Percentiles rank a stretch among this genome's conserved stretches.
phyloP scores from a whole-genome alignment of 2,329 filamentous ascomycete genomes.

The Dendrostoma leiphaemia region DNA sequence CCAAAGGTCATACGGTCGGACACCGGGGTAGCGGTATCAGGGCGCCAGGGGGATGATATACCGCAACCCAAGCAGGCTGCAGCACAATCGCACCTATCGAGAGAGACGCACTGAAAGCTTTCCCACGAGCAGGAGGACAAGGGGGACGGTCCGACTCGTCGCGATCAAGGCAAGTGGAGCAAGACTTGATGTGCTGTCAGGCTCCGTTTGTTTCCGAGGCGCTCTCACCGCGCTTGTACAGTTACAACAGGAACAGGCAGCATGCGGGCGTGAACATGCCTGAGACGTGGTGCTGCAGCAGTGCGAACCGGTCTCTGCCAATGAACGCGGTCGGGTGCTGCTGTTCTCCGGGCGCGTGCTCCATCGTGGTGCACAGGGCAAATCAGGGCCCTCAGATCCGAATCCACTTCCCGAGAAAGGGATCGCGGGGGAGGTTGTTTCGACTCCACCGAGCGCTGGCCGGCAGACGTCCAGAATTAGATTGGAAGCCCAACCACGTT shows the following conservation, averaged over 20 bases:
- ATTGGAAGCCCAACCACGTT: background rate
- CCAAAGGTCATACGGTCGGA: slow-evolving; percentile 7
- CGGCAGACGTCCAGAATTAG: background rate
- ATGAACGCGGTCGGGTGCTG: background rate
- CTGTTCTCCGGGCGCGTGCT: background rate
- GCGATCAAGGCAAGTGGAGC: slow-evolving; percentile 1
- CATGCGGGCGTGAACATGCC: background rate
- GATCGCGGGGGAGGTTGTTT: background rate
- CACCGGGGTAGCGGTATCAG: slow-evolving; percentile 6
- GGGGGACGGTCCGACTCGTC: slow-evolving; percentile 8
- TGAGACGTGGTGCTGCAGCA: slow-evolving; percentile 10
- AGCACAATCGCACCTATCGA: background rate
- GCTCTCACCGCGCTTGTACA: slow-evolving; percentile 5
- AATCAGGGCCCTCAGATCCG: background rate
- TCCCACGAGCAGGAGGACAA: background rate
- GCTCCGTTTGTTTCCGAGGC: background rate
- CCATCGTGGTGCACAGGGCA: background rate
- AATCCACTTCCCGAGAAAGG: background rate
- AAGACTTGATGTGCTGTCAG: slow-evolving; percentile 8
- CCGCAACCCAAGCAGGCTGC: background rate
- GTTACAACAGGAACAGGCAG: too few species aligned
- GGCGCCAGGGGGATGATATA: background rate
- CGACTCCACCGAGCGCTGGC: too few species aligned
- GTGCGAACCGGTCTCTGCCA: slow-evolving; percentile 5
- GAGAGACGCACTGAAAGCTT: background rate